A percentile compares a stretch with the other conserved stretches of the same genome.
These are phyloP conservation scores for Citrus glauca DNA, from an alignment of 345 rosid species.

Conservation along the genomic window DNA sequence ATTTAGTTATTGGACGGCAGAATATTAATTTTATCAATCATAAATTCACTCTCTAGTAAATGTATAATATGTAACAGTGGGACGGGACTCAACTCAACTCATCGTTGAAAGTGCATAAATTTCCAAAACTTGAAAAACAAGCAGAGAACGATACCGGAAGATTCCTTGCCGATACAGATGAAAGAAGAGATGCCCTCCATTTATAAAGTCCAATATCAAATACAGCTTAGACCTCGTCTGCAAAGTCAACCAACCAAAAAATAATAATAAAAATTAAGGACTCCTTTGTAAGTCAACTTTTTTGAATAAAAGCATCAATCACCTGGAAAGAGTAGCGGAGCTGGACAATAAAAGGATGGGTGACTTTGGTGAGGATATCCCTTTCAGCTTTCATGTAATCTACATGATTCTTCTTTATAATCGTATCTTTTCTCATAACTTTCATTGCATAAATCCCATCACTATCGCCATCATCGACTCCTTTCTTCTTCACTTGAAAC, in stretches of 20 bases:
- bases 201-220: slow-evolving; percentile 67
- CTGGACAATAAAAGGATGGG: slow-evolving; percentile 67
- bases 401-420: slow-evolving; percentile 67
- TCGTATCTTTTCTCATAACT: slow-evolving; percentile 66
- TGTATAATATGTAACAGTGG: too few species aligned
- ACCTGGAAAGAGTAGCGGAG: slow-evolving; percentile 83
- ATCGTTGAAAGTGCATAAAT: background rate
- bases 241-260: background rate
- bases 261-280: background rate
- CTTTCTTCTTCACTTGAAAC: slow-evolving; percentile 54
- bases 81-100: too few species aligned
- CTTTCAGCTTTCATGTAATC: slow-evolving; percentile 79
- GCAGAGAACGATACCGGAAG: slow-evolving; percentile 42
- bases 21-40: too few species aligned
- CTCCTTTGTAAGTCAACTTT: background rate
- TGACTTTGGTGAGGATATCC: slow-evolving; percentile 66
- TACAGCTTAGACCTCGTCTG: slow-evolving; percentile 76
- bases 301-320: background rate
- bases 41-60: too few species aligned
- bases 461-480: slow-evolving; percentile 2
- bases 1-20: too few species aligned
- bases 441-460: slow-evolving; percentile 77
- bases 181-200: slow-evolving; percentile 78
- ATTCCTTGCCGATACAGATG: slow-evolving; percentile 64
- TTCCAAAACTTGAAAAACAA: background rate